These are phyloP conservation scores for Podila epigama DNA, from an alignment of 192 early-diverging fungal genomes.

Conservation along the genomic window DNA sequence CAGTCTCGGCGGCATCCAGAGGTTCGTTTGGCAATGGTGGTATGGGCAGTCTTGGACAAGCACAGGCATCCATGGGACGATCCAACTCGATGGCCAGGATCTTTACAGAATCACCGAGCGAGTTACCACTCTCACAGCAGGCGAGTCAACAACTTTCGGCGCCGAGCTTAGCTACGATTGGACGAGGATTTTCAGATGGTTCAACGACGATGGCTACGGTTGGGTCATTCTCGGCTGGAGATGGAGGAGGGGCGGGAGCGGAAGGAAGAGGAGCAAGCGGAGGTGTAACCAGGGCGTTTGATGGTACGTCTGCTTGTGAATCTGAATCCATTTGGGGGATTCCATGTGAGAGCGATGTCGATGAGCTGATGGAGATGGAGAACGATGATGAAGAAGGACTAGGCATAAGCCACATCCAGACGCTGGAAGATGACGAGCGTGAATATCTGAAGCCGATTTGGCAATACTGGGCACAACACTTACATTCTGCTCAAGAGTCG, in stretches of 20 bases:
- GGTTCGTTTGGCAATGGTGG: constrained; percentile 22
- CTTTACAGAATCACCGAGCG: constrained; percentile 32
- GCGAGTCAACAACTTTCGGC: constrained; percentile 4
- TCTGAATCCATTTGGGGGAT: constrained; percentile 20
- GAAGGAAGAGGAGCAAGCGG: no score
- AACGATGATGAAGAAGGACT: no score
- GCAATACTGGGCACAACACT: constrained; percentile 8
- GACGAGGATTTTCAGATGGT: constrained; percentile 5
- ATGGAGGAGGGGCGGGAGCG: no score
- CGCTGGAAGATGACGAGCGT: neutral
- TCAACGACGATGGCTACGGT: constrained; percentile 21
- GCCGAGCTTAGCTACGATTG: neutral
- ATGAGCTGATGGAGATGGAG: neutral
- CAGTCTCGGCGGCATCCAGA: constrained; percentile 6
- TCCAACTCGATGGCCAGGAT: neutral
- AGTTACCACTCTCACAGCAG: constrained; percentile 21
- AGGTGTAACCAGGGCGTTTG: no score
- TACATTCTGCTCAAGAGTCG: no score
- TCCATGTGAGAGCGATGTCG: constrained; percentile 11
- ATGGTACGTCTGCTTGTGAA: neutral
- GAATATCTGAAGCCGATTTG: constrained; percentile 17
- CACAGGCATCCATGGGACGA: no score
- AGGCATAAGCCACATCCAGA: neutral
- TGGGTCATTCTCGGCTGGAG: constrained; percentile 9
- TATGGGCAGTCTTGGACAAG: no score